Base-by-base conservation (phyloP, 1,139 yeast species). In the Saccharomyces hybrid region DNA sequence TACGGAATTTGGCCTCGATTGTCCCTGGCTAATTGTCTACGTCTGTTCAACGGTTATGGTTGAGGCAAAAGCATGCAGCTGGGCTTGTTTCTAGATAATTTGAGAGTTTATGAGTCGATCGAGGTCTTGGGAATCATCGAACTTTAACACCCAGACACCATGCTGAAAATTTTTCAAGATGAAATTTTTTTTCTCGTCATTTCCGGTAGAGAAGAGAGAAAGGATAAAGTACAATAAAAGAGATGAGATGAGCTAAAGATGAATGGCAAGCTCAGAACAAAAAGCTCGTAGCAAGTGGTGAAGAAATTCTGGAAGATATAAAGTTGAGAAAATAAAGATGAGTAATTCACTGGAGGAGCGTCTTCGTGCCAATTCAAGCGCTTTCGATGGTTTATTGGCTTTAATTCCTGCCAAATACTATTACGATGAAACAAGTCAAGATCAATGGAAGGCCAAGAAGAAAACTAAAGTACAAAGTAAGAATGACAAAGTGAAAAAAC, bases 331-430 rank as follows among this genome's bases (percentile, higher is more conserved):
- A 38, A 19, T 16, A 34, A 19, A 38, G 24, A 68, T 68, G 71
- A 62, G 66, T 71, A 61, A 68, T 58, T 60, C 65, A 47, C 57
- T 68, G 42, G 71, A 88, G 82, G 96, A 88, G 67, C 83, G 96
- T 64, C 79, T 90, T 62, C 83, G 84, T 71, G 82, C 86, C 52
- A 95, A 89, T 67, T 86, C 96, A 19, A 78, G 84, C 56, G 95
- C 97, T 6, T 91, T 93, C 70, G 91, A 88, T 68, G 96, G 97
- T 47, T 76, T 93, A 55, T 75, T 93, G 58, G 88, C 97, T 24
- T 76, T 93, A 68, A 90, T 93, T 57, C 98, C 99, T 7, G 96
- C 97, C 8, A 89, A 90, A 67, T 89, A 86, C 66, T 91, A 91
- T 69, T 89, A 88, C 68, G 87, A 82, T 60, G 88, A 86, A 48